Percentiles rank a stretch among this genome's conserved stretches.
These are phyloP conservation scores for Pelargonium cotyledonis DNA, from an alignment of 441 rosid species.

Conservation along the genomic window DNA sequence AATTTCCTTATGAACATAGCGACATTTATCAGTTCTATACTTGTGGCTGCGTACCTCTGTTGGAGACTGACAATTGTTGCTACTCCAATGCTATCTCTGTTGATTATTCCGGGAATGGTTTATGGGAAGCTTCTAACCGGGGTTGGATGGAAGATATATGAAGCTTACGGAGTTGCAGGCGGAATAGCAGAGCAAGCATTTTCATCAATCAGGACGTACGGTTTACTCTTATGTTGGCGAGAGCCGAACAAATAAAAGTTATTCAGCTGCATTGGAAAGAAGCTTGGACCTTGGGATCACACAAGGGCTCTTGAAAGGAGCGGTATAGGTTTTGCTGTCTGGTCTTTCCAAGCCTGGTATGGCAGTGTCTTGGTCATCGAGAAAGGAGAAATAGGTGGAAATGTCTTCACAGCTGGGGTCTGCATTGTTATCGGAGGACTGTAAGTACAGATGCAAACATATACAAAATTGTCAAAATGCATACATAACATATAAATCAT, in stretches of 20 bases:
- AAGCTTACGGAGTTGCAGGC: conserved; percentile 12
- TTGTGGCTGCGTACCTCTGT: conserved; percentile 18
- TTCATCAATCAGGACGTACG: conserved; percentile 24
- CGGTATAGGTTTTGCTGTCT: conserved; percentile 17
- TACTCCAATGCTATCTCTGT: conserved; percentile 12
- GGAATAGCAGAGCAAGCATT: conserved; percentile 21
- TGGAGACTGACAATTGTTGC: conserved; percentile 22
- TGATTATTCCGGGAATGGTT: conserved; percentile 19
- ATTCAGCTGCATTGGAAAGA: conserved; percentile 15
- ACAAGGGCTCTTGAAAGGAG: conserved; percentile 24
- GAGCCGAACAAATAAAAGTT: conserved; percentile 2
- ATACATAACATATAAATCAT: no score
- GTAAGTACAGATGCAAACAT: conserved; percentile 2
- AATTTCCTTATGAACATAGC: conserved; percentile 18
- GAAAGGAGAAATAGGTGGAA: conserved; percentile 18
- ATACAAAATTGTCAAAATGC: not conserved
- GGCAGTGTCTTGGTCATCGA: conserved; percentile 21
- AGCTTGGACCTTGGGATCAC: conserved; percentile 20
- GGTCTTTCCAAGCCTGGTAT: conserved; percentile 27
- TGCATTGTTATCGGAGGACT: conserved; percentile 14
- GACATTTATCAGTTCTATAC: conserved; percentile 13
- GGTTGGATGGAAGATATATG: conserved; percentile 16
- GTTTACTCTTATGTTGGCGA: conserved; percentile 26
- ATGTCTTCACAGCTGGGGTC: conserved; percentile 19
- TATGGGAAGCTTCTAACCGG: conserved; percentile 18